These are phyloP conservation scores for Penicillium psychrosexuale DNA, from an alignment of 2,329 filamentous ascomycete genomes.

Conservation along the genomic window DNA sequence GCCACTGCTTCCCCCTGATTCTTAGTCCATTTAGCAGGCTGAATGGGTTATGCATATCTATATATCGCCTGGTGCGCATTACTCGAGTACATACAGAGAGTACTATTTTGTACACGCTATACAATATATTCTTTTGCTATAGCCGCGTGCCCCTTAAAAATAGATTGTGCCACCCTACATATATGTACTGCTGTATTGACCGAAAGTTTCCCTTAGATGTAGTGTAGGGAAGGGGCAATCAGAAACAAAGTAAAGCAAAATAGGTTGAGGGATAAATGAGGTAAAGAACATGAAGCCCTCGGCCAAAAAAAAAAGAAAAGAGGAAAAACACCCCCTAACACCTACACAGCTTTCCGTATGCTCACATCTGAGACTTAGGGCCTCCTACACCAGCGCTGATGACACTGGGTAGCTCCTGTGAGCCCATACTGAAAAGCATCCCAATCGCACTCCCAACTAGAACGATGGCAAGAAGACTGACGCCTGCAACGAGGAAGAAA, in stretches of 20 bases:
- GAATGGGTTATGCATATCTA: background rate
- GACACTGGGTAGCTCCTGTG: constrained; percentile 85
- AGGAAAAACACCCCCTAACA: background rate
- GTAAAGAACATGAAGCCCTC: background rate
- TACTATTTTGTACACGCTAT: background rate
- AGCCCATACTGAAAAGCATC: constrained; percentile 77
- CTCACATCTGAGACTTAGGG: constrained; percentile 51
- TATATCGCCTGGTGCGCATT: background rate
- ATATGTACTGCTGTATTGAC: background rate
- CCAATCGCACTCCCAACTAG: constrained; percentile 69
- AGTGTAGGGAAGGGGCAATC: too few species aligned
- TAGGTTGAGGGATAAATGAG: background rate
- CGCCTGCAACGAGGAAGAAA: constrained; percentile 81
- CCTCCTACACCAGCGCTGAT: constrained; percentile 91
- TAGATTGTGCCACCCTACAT: background rate
- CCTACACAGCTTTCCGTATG: background rate
- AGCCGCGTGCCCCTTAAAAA: background rate
- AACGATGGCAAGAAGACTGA: constrained; percentile 67
- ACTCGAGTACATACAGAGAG: background rate
- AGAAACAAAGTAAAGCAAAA: background rate
- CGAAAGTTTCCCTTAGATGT: background rate
- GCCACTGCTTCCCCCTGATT: background rate
- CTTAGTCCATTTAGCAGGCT: background rate
- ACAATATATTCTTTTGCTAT: background rate
- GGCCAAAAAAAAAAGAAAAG: background rate